Base-by-base conservation (phyloP, 352 stramenopile species). In the Phytophthora citricola region DNA sequence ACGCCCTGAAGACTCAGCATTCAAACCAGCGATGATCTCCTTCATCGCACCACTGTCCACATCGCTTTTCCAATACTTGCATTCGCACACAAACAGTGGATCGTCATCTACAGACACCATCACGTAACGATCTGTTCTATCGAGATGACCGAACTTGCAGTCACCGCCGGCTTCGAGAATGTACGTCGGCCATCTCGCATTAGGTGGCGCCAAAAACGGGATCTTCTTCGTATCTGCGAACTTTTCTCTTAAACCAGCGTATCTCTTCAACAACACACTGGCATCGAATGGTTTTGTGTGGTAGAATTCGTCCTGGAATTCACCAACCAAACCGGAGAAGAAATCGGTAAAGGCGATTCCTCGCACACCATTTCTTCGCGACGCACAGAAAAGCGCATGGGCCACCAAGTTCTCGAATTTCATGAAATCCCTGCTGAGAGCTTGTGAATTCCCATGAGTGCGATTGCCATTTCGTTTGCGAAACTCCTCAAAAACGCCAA, bases 341-440 rank as follows among this genome's bases (percentile, higher is more conserved):
- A 20, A 20, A 20, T 20, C 1, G 17, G 0, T 20, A 20, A 20
- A 20, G 17, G 17, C 0, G 17, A 20, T 20, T 20, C 17, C 17
- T 20, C 17, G 17, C 17, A 20, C 17, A 0, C 17, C 17, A 20
- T 20, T 20, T 20, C 17, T 20, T 20, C 17, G 17, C 17, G 17
- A 20, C 17, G 17, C 17, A 20, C 17, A 20, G 17, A 20, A 78
- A n/a, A 78, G 64, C 10, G 43, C 45, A 49, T 78, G 65, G 48
- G 70, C 60, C 1, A 73, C 45, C 70, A 78, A 63, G 17, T 66
- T 78, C 45, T 73, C 65, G 26, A 58, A 78, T 6, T 12, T 31
- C 2, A 56, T 66, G 38, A 31, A 69, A 39, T 72, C 17, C 24
- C 31, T 40, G 1, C 3, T 14, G 8, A 22, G 0, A n/a, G 53